Base-by-base conservation (phyloP, 225 moss, liverwort and hornwort species). In the Rhytidiadelphus loreus region DNA sequence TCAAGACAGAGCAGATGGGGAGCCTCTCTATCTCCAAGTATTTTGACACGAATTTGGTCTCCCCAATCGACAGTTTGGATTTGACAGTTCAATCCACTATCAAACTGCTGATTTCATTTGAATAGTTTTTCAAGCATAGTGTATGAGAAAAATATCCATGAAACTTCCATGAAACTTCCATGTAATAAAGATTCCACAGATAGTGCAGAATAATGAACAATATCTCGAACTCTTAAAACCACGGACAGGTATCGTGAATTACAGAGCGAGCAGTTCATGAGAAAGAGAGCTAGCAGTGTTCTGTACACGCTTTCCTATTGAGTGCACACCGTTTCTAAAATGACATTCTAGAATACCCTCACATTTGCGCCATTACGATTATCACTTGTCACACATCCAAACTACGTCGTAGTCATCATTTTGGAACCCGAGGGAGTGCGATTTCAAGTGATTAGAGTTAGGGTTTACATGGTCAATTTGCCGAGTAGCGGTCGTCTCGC, bases 401-500 rank as follows among this genome's bases (percentile, higher is more conserved):
- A 20, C 12, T 37, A 83, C 25, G 66, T 46, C 37, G 37, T 23
- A 33, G 32, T 37, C 37, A 17, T 56, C 3, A 21, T 15, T 82
- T 46, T n/a, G 65, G 80, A 26, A 43, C 19, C 46, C 62, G 25
- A 46, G 20, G 32, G 17, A 22, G 7, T 82, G 37, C 3, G 68
- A 55, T n/a, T 53, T 44, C 81, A 16, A 48, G 16, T 33, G 15
- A 7, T 3, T 50, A 29, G 32, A 7, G 5, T 41, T 32, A 6
- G 55, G 55, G 24, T 2, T 53, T 90, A 98, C 98, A 87, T 96
- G 83, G 91, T 99, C 99, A 87, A 99, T 99, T 91, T 99, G 99
- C 60, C 94, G 95, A 32, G 99, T 99, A 52, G 97, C 95, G 65
- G 94, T 64, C 23, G 99, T 99, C 69, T 95, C 96, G 60, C 91